Base-by-base conservation (phyloP, 768 basidiomycete species). In the Rickenella mellea region DNA sequence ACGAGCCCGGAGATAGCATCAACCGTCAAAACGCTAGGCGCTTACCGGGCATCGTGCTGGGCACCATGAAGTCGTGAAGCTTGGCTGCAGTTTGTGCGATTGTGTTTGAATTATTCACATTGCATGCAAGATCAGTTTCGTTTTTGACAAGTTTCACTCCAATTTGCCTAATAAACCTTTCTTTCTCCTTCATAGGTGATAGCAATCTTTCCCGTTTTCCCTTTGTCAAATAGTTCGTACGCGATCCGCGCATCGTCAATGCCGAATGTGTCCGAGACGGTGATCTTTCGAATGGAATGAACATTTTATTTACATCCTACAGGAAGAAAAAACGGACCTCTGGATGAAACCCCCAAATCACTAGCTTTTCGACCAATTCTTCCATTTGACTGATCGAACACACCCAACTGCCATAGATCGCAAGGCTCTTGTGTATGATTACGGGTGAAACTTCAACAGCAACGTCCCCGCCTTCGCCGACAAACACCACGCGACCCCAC, bases 351-450 rank as follows among this genome's bases (percentile, higher is more conserved):
- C 27, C 15, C 39, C 39, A 40, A 8, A 20, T 19, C 39, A 40
- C 39, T 7, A 40, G 27, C 19, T 40, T 40, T 40, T 40, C 39
- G 11, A 40, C 39, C 3, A 40, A 26, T 26, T 40, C 39, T 25
- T 40, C 39, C 39, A 40, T 40, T 26, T 40, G 20, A 10, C 39
- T 26, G 27, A 40, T 40, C 12, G 39, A 40, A 15, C 39, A 40
- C 22, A 40, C 39, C 39, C 39, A 40, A 26, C 39, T 40, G 19
- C 39, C 39, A 26, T 25, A 40, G 17, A 40, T 26, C 2, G 39
- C 26, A 6, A 40, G 26, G 27, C 39, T 40, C 39, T 40, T 40
- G 27, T 40, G 39, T 25, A 40, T 40, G 5, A 40, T 26, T 11
- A 40, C 24, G 14, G 21, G 21, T 6, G 39, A 40, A 7, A 40